Evolutionary conservation across 371 early-diverging fungal genomes (phyloP).

Genomic region (Mucor piriformis): DNA sequence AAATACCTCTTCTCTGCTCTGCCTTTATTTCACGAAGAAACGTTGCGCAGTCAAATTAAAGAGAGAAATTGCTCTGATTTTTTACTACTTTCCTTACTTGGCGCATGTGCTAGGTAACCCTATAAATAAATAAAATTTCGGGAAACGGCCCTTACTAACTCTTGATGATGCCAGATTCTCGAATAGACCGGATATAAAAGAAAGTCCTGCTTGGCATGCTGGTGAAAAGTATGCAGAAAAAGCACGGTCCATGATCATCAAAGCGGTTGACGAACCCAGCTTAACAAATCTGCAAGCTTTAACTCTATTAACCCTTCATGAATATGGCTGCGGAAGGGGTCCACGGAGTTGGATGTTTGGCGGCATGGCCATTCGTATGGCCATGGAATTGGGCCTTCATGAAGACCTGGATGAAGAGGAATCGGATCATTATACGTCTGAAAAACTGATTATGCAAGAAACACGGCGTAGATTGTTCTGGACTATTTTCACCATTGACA

Average conservation of each 20-base stretch:
- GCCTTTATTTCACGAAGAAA: constrained; percentile 55
- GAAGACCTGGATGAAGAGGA: constrained; percentile 46
- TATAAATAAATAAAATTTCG: background rate
- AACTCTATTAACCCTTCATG: constrained; percentile 58
- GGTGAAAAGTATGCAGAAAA: constrained; percentile 53
- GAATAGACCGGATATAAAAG: constrained; percentile 35
- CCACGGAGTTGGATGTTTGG: constrained; percentile 73
- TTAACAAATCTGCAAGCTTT: constrained; percentile 58
- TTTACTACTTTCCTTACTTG: constrained; percentile 34
- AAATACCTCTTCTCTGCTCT: constrained; percentile 44
- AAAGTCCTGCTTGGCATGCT: constrained; percentile 51
- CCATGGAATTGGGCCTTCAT: constrained; percentile 60
- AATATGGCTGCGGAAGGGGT: constrained; percentile 64
- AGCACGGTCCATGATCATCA: constrained; percentile 32
- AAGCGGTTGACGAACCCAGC: constrained; percentile 52
- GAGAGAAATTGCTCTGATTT: constrained; percentile 40
- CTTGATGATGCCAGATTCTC: constrained; percentile 47
- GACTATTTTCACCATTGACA: constrained; percentile 29
- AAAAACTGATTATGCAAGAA: constrained; percentile 41
- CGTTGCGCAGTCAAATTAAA: constrained; percentile 31
- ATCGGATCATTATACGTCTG: constrained; percentile 20
- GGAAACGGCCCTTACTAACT: too few species aligned
- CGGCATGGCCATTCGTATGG: constrained; percentile 68
- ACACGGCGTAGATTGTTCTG: constrained; percentile 30
- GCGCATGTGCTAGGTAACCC: constrained; percentile 51